phyloP scores from a whole-genome alignment of 2,329 filamentous ascomycete genomes.

The Mariannaea elegans region DNA sequence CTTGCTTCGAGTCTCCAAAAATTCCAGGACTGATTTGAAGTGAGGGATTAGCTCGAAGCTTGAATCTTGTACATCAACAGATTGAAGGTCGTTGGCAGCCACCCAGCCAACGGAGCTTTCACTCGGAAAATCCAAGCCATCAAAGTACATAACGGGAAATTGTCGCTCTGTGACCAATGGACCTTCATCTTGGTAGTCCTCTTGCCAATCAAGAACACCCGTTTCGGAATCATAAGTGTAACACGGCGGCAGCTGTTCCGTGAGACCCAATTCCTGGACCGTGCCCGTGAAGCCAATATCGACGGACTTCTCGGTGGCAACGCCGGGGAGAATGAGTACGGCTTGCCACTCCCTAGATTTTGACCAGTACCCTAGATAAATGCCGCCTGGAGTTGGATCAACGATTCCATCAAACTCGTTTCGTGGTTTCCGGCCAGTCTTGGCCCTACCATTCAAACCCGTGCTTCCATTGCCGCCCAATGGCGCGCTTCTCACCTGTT shows the following conservation, averaged over 20 bases:
- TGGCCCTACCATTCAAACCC: neutral
- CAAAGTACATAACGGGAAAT: slow-evolving; percentile 22
- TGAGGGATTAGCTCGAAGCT: neutral
- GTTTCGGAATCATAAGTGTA: neutral
- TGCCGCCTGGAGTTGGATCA: slow-evolving; percentile 9
- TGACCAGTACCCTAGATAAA: slow-evolving; percentile 13
- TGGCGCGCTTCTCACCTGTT: no score
- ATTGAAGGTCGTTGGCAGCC: neutral
- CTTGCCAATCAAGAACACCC: neutral
- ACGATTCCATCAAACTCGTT: slow-evolving; percentile 2
- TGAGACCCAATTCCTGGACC: slow-evolving; percentile 11
- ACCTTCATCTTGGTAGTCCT: slow-evolving; percentile 8
- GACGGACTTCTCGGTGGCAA: neutral
- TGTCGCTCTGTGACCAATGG: slow-evolving; percentile 1
- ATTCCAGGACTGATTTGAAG: neutral
- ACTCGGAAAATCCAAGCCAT: slow-evolving; percentile 7
- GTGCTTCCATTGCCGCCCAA: no score
- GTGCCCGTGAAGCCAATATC: neutral
- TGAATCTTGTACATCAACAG: neutral
- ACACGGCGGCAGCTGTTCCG: slow-evolving; percentile 1
- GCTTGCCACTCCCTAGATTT: neutral
- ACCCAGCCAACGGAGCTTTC: slow-evolving; percentile 8
- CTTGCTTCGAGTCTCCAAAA: neutral
- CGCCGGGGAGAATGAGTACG: slow-evolving; percentile 11
- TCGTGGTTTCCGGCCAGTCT: neutral